Conservation (phyloP, 2,329 filamentous ascomycete species). For the Scedosporium dehoogii region DNA sequence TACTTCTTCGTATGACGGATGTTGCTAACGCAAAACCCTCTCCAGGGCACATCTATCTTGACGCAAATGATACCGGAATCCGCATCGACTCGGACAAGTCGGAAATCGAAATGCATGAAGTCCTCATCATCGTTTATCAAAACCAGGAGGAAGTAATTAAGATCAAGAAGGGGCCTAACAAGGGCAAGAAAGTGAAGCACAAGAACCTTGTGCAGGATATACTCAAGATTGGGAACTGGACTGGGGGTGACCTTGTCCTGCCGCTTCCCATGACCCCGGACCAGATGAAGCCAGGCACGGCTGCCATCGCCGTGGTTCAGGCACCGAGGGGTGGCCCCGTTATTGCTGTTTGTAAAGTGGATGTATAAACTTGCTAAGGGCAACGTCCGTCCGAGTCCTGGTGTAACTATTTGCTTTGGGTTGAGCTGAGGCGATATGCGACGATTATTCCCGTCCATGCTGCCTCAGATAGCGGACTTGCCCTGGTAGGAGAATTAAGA, state of each 20-base stretch:
- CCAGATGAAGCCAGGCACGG: conserved; percentile 14
- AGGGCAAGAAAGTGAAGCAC: conserved; percentile 24
- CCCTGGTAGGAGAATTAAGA: too few species aligned
- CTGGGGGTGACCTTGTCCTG: conserved; percentile 18
- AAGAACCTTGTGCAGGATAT: conserved; percentile 20
- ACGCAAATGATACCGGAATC: conserved; percentile 14
- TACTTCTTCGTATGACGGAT: too few species aligned
- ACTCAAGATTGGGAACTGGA: conserved; percentile 24
- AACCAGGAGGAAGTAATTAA: conserved; percentile 18
- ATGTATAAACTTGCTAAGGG: too few species aligned
- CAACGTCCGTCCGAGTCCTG: too few species aligned
- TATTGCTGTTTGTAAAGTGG: too few species aligned
- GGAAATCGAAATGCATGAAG: conserved; percentile 10
- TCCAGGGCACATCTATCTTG: conserved; percentile 14
- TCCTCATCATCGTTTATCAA: conserved; percentile 17
- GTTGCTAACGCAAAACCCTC: too few species aligned
- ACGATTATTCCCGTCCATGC: too few species aligned
- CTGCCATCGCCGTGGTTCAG: conserved; percentile 19
- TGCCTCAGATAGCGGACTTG: too few species aligned
- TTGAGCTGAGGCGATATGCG: too few species aligned
- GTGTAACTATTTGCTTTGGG: too few species aligned
- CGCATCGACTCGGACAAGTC: conserved; percentile 15
- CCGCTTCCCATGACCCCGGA: conserved; percentile 14
- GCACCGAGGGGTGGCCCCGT: background rate
- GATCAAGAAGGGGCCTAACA: conserved; percentile 22